These are phyloP conservation scores for Clitopilus passeckerianus DNA, from an alignment of 768 basidiomycete species.

Conservation along the genomic window DNA sequence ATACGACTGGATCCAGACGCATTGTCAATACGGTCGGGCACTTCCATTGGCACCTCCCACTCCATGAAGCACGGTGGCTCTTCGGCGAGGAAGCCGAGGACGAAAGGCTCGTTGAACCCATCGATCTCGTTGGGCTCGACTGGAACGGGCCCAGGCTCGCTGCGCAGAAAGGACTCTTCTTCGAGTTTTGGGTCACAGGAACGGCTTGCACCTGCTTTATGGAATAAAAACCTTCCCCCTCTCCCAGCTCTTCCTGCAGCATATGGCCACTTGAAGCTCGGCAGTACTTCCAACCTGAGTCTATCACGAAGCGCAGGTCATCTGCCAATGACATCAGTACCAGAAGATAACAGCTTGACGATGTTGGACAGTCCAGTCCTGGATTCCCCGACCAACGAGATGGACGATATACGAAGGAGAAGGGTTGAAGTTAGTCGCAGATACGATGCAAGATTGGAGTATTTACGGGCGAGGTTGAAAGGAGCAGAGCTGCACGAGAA, in stretches of 20 bases:
- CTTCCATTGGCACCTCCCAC: conserved; percentile 43
- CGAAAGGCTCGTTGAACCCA: conserved; percentile 25
- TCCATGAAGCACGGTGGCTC: conserved; percentile 43
- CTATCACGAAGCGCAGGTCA: conserved; percentile 45
- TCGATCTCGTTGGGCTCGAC: conserved; percentile 19
- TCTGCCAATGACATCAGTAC: conserved; percentile 33
- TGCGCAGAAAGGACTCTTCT: conserved; percentile 53
- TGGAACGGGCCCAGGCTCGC: conserved; percentile 32
- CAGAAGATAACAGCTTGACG: not conserved
- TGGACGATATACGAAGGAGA: conserved; percentile 65
- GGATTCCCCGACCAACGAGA: conserved; percentile 40
- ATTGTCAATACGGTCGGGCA: conserved; percentile 48
- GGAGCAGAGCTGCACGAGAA: conserved; percentile 83
- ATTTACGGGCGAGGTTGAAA: conserved; percentile 76
- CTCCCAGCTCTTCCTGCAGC: conserved; percentile 27
- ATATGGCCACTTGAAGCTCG: conserved; percentile 26
- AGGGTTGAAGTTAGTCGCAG: conserved; percentile 66
- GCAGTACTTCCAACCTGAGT: conserved; percentile 39
- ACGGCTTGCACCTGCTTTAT: conserved; percentile 15
- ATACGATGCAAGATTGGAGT: conserved; percentile 75
- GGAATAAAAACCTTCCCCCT: conserved; percentile 23
- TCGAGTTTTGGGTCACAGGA: conserved; percentile 55
- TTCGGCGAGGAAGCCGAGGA: conserved; percentile 28
- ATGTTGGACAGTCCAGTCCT: conserved; percentile 21
- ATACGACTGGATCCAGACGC: conserved; percentile 42